phyloP scores from a whole-genome alignment of 768 basidiomycete species.

The Dioszegia aurantiaca region DNA sequence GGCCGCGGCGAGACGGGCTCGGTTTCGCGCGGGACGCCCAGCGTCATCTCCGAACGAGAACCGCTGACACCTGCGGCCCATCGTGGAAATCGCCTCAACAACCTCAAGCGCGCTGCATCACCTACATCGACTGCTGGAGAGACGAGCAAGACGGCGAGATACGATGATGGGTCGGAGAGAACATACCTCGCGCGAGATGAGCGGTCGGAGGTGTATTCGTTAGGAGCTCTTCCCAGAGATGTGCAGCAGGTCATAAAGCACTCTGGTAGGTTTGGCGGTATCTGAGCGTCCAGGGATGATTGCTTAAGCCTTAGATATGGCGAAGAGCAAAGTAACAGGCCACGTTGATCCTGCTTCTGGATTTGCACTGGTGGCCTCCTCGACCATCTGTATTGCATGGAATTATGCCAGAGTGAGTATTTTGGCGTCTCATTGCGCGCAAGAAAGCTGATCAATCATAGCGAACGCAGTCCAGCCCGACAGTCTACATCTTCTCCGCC shows the following conservation, averaged over 20 bases:
- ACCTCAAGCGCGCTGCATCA: conserved; percentile 17
- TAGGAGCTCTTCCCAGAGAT: conserved; percentile 36
- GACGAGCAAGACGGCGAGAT: conserved; percentile 26
- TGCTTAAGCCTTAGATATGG: too few relatives aligned
- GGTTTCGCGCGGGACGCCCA: conserved; percentile 17
- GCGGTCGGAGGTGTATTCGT: conserved; percentile 22
- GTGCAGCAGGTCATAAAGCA: conserved; percentile 30
- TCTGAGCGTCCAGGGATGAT: neutral
- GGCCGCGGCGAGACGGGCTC: conserved; percentile 17
- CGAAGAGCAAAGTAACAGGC: conserved; percentile 25
- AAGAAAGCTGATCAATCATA: conserved; percentile 15
- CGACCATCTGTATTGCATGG: conserved; percentile 46
- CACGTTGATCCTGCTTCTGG: conserved; percentile 43
- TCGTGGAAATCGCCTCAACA: conserved; percentile 18
- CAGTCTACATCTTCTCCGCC: conserved; percentile 49
- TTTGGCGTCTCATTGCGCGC: neutral
- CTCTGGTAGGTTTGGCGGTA: conserved; percentile 22
- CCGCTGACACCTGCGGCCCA: conserved; percentile 24
- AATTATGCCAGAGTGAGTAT: conserved; percentile 46
- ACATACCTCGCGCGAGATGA: conserved; percentile 34
- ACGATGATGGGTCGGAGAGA: conserved; percentile 21
- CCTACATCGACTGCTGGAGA: conserved; percentile 42
- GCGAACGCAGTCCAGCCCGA: conserved; percentile 42
- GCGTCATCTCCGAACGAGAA: conserved; percentile 19
- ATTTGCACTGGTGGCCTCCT: conserved; percentile 44